Conservation (phyloP, 2,329 filamentous ascomycete genomes). For the Penicillium corylophilum region DNA sequence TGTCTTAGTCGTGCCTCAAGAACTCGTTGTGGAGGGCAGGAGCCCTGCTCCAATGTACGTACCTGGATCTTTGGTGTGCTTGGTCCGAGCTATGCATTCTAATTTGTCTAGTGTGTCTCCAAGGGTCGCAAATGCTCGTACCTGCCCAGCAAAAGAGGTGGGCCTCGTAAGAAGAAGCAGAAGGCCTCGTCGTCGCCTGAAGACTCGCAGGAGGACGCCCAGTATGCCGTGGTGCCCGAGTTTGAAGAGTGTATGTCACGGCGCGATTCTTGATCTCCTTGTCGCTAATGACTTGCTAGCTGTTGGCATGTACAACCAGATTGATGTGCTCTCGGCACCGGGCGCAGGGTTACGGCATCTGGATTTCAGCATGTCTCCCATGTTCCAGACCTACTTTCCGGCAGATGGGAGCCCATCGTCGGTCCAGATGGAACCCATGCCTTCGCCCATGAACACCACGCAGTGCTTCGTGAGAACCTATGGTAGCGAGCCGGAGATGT, state of each 20-base stretch:
- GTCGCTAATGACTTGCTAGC: conserved; percentile 26
- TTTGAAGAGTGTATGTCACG: conserved; percentile 36
- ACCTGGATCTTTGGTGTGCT: background rate
- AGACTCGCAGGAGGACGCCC: conserved; percentile 18
- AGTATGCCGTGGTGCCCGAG: conserved; percentile 24
- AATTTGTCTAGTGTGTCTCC: conserved; percentile 34
- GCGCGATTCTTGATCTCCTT: background rate
- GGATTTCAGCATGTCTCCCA: conserved; percentile 39
- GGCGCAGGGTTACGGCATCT: conserved; percentile 42
- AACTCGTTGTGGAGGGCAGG: conserved; percentile 46
- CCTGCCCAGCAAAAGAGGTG: conserved; percentile 45
- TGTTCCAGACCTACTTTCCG: conserved; percentile 40
- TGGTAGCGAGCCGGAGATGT: conserved; percentile 44
- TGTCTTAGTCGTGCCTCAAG: conserved; percentile 40
- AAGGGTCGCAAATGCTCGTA: conserved; percentile 45
- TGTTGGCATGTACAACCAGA: conserved; percentile 40
- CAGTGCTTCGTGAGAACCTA: conserved; percentile 40
- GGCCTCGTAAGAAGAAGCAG: conserved; percentile 44
- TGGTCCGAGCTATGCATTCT: conserved; percentile 3
- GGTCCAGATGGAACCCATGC: conserved; percentile 28
- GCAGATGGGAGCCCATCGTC: conserved; percentile 25
- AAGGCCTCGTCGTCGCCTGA: conserved; percentile 25
- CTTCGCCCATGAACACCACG: conserved; percentile 27
- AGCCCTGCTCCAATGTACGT: conserved; percentile 45
- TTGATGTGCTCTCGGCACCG: conserved; percentile 41